Conservation (phyloP, 1,284 basidiomycete species). For the Moniliophthora roreri region DNA sequence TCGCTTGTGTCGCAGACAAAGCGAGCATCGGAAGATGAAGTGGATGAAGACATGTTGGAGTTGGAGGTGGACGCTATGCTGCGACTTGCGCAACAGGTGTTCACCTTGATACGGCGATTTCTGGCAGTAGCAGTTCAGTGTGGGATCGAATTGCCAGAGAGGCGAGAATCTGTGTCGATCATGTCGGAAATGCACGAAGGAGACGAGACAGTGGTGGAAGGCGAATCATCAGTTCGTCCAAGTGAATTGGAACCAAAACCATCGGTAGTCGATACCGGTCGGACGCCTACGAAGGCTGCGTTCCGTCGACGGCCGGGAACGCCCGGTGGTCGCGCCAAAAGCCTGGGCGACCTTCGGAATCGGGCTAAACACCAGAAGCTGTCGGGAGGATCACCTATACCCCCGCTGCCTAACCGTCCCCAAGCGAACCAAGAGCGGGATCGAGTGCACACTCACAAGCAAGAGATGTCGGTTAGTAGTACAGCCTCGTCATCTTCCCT, state of each 20-base stretch:
- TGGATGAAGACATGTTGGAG: constrained; percentile 49
- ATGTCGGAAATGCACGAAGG: not conserved
- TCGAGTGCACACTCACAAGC: constrained; percentile 37
- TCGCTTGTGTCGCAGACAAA: constrained; percentile 85
- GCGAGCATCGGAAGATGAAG: constrained; percentile 62
- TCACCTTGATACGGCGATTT: constrained; percentile 70
- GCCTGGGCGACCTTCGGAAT: constrained; percentile 52
- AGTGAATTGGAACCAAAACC: not conserved
- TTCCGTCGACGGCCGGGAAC: constrained; percentile 11
- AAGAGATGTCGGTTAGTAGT: constrained; percentile 59
- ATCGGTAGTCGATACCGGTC: constrained; percentile 15
- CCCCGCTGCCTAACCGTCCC: constrained; percentile 31
- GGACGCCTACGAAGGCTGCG: constrained; percentile 32
- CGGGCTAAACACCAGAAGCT: constrained; percentile 23
- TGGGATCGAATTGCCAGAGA: constrained; percentile 74
- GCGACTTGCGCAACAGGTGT: constrained; percentile 70
- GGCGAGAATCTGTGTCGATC: constrained; percentile 35
- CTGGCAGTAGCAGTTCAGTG: constrained; percentile 76
- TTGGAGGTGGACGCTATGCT: constrained; percentile 73
- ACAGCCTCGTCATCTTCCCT: constrained; percentile 51
- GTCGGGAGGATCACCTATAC: constrained; percentile 20
- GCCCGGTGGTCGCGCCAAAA: constrained; percentile 32
- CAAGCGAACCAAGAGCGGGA: constrained; percentile 15
- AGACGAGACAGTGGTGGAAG: constrained; percentile 3
- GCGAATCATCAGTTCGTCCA: not conserved